Evolutionary conservation across 2,329 filamentous ascomycete genomes (phyloP).

Genomic region (Xylariaceae sp.): DNA sequence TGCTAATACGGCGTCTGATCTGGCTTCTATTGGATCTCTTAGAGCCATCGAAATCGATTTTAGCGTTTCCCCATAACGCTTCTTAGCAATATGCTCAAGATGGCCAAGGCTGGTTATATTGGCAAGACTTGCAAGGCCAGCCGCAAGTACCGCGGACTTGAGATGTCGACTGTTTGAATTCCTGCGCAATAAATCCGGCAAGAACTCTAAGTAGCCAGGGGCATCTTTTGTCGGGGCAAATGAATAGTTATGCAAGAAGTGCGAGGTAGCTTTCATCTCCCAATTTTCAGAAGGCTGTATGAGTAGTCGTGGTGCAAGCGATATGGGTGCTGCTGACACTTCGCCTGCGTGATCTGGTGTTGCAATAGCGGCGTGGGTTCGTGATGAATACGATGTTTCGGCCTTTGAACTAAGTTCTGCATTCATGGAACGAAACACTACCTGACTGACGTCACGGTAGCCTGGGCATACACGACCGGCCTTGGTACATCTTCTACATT

Average conservation of each 20-base stretch:
- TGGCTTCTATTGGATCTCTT: slow-evolving; percentile 1
- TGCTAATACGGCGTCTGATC: slow-evolving; percentile 11
- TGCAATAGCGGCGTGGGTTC: background rate
- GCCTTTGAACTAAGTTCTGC: background rate
- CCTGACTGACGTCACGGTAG: slow-evolving; percentile 15
- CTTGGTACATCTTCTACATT: slow-evolving; percentile 18
- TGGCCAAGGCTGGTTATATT: slow-evolving; percentile 17
- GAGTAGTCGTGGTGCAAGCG: slow-evolving; percentile 1
- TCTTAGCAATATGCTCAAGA: slow-evolving; percentile 8
- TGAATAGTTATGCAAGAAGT: slow-evolving; percentile 21
- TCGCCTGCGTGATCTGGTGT: background rate
- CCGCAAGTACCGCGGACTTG: slow-evolving; percentile 19
- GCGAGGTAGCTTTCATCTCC: slow-evolving; percentile 13
- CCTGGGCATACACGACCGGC: slow-evolving; percentile 19
- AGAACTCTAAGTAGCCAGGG: slow-evolving; percentile 15
- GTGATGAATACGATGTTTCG: background rate
- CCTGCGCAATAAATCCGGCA: slow-evolving; percentile 10
- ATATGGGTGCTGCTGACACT: background rate
- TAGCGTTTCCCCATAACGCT: slow-evolving; percentile 16
- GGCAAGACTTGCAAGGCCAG: slow-evolving; percentile 21
- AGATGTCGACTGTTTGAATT: background rate
- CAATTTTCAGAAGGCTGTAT: slow-evolving; percentile 18
- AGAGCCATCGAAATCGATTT: slow-evolving; percentile 4
- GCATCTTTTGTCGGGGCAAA: slow-evolving; percentile 3
- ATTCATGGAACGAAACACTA: slow-evolving; percentile 17